Evolutionary conservation across 257 asterid genomes (phyloP), one percentile per base, ranked within the genome.

Genomic region (Ilex asprella): DNA sequence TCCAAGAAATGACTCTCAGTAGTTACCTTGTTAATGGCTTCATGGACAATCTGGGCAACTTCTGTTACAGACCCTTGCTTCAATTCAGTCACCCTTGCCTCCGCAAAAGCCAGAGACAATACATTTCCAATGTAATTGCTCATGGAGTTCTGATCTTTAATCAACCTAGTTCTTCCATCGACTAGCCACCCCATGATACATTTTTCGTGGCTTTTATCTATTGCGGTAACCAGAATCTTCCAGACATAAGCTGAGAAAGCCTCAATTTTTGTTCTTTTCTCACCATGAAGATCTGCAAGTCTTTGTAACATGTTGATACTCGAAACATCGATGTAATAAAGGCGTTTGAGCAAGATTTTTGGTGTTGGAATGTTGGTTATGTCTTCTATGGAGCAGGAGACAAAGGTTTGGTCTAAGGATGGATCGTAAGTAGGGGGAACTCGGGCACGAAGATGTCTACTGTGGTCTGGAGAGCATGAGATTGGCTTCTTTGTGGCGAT

Each of bases 171-270:
- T 16, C 87, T 52, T 65, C 87, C 87, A 31, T 82, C 87, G 0
- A 85, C 70, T 65, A 82, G 62, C 85, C 85, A 82, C 16, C 94
- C 89, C 67, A 82, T 70, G 66, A 68, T 82, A 78, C 94, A 80
- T 7, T 35, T 30, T 13, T 59, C 30, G 5, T 82, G 74, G 41
- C 56, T 55, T 58, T 62, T 54, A 31, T 71, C 61, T 13, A 76
- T 65, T 11, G 75, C 70, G 49, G 64, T 61, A 1, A 64, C 84
- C 89, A 82, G 75, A 57, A 75, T 59, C 66, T 80, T 77, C 94
- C 94, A 80, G 13, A 85, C 30, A 41, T 78, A 80, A 11, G 90
- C 82, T 2, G 83, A 80, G 50, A 81, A 81, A 0, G 86, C 81
- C 78, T 78, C 90, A 0, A 79, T 81, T 75, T 83, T 83, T 13